A percentile compares a stretch with the other conserved stretches of the same genome.
phyloP scores from a whole-genome alignment of 345 rosid species.

The Combretum micranthum region DNA sequence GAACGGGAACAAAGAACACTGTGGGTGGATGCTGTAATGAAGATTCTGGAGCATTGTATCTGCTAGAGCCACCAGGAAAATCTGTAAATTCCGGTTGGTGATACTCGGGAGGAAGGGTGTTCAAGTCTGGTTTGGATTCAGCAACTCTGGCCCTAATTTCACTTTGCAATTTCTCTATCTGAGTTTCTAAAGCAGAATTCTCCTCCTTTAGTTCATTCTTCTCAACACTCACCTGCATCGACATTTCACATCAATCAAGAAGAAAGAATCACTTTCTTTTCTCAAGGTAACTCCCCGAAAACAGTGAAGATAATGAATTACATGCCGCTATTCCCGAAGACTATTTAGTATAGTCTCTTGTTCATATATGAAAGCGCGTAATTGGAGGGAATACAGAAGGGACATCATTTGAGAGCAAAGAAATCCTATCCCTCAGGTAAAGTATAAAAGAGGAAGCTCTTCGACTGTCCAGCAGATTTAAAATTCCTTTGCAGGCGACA shows the following conservation, averaged over 20 bases:
- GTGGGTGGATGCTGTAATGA: constrained; percentile 43
- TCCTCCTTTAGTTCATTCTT: constrained; percentile 83
- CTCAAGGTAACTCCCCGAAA: background rate
- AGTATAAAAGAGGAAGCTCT: too few relatives aligned
- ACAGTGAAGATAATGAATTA: too few relatives aligned
- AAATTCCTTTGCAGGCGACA: background rate
- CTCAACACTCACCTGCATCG: constrained; percentile 60
- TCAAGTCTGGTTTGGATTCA: constrained; percentile 53
- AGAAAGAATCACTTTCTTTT: background rate
- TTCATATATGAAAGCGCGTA: too few relatives aligned
- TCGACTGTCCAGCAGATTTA: background rate
- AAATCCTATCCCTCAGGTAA: too few relatives aligned
- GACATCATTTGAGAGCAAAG: too few relatives aligned
- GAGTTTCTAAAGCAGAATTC: constrained; percentile 53
- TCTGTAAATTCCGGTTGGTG: constrained; percentile 33
- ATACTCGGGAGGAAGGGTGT: constrained; percentile 36
- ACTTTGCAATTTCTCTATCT: constrained; percentile 41
- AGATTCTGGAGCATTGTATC: constrained; percentile 18
- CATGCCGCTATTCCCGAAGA: too few relatives aligned
- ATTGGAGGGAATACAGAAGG: too few relatives aligned
- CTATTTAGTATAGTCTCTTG: too few relatives aligned
- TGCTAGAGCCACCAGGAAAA: constrained; percentile 10
- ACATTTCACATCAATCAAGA: background rate
- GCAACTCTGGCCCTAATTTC: constrained; percentile 43
- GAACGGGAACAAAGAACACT: constrained; percentile 61